phyloP scores from a whole-genome alignment of 495 filamentous ascomycete species.

The Neurospora sp. region DNA sequence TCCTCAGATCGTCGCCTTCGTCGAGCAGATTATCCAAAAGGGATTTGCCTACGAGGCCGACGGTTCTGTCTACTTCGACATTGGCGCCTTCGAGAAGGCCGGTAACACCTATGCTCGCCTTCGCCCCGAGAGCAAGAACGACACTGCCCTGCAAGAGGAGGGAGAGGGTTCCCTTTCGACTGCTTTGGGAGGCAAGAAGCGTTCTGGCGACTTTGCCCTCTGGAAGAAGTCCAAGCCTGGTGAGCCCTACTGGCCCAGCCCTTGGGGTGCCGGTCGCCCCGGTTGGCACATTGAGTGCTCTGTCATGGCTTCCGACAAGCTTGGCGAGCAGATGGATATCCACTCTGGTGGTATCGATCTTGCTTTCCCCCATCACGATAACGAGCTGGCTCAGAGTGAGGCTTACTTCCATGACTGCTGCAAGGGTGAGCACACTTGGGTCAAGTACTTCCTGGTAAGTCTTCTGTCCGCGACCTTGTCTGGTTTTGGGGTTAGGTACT shows the following conservation, averaged over 20 bases:
- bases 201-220: conserved; percentile 75
- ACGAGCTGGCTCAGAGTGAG: conserved; percentile 89
- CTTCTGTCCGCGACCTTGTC: background rate
- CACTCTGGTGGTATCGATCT: conserved; percentile 92
- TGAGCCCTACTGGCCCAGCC: conserved; percentile 80
- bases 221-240: conserved; percentile 92
- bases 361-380: conserved; percentile 93
- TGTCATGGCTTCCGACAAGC: conserved; percentile 81
- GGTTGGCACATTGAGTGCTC: conserved; percentile 99
- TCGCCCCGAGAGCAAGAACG: conserved; percentile 75
- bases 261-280: conserved; percentile 79
- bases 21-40: conserved; percentile 70
- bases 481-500: background rate
- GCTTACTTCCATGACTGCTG: conserved; percentile 58
- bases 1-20: conserved; percentile 59
- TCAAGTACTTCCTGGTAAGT: conserved; percentile 73
- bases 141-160: conserved; percentile 73
- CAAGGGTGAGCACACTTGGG: conserved; percentile 60
- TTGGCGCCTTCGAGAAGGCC: conserved; percentile 69
- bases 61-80: conserved; percentile 93
- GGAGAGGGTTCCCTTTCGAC: conserved; percentile 79
- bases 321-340: conserved; percentile 79
- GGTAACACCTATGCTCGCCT: conserved; percentile 79
- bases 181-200: conserved; percentile 55
- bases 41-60: conserved; percentile 79